Evolutionary conservation across 2,329 filamentous ascomycete genomes (phyloP), one percentile per base, ranked within the genome.

Genomic region (Ophiostoma quercus): DNA sequence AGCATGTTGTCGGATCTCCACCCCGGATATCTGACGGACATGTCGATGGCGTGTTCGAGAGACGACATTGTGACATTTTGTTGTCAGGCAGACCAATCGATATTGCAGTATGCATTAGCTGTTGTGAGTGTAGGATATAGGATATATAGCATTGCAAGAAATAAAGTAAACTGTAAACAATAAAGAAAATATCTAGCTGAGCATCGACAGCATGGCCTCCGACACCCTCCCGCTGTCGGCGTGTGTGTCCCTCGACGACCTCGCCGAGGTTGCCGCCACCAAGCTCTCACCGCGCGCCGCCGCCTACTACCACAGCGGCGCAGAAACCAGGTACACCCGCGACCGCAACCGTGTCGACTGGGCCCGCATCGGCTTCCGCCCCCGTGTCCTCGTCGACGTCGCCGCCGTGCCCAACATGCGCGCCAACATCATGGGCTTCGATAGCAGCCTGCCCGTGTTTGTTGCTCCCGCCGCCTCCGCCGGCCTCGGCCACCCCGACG

Each of bases 381-480:
- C 71, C 11, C 69, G 72, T 8, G 71, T 73, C 32, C 66, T 73
- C 22, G 14, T 68, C n/a, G 62, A 71, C 22, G 71, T 71, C 19
- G 47, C 39, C 16, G 25, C 41, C 1, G 54, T 57, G 32, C 62
- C 68, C 43, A 22, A 34, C 11, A 68, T 71, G 67, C 67, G 43
- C n/a, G 43, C 71, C 12, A n/a, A 54, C 7, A 60, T 72, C 11
- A 67, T 73, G 62, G 72, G 72, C 9, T 60, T 67, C 1, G 51
- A 66, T 25, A 67, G 66, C 66, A 66, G 57, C 22, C 39, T 73
- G 54, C 72, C 73, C 9, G 29, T 74, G 3, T 74, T 73, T 43
- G 70, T 74, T 25, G 68, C 70, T 9, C 70, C 73, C 4, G 70
- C 71, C 1, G 73, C 71, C 1, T 60, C 68, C 19, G 71, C 71